Evolutionary conservation across 169 alveolate genomes (phyloP), one percentile per base, ranked within the genome.

Genomic region (Plasmodium knowlesi): DNA sequence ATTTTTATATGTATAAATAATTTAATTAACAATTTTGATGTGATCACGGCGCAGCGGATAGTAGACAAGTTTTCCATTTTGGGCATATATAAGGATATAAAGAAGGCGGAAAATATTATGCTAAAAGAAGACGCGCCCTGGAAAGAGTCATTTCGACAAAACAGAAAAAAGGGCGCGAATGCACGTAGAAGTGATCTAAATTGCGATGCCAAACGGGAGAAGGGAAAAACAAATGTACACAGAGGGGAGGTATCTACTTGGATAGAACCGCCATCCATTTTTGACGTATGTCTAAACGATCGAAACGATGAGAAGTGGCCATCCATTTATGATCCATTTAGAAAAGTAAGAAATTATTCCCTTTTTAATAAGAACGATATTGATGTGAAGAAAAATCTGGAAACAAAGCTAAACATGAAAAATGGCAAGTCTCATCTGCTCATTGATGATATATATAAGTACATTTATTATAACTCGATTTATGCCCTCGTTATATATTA

Each of bases 1-100:
- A 85, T 85, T 74, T 85, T 85, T 74, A 85, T 85, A 32, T 85
- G 93, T 50, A 76, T 85, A 76, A 85, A 85, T 54, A 85, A 85
- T 74, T 85, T 85, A 85, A 85, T 85, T 12, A 85, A 85, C 39
- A 85, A 85, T 73, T 73, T 50, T 73, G 93, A 85, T 12, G 46
- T 85, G 10, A 32, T 85, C 80, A 74, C 16, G 12, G 83, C 85
- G 16, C 85, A 74, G 57, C n/a, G 25, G 10, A 25, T 85, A 41
- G 41, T 85, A 43, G 85, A 85, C 53, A 22, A 9, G 25, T 74
- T 85, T 46, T 71, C 50, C 61, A 72, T 85, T 53, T 10, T 73
- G 25, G 54, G 19, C 37, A 74, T 85, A 85, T 85, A 85, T 46
- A 53, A 74, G 16, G 16, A 76, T 30, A 85, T 85, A 50, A 85